Base-by-base conservation (phyloP, 306 rosid genomes). In the Lotus japonicus region DNA sequence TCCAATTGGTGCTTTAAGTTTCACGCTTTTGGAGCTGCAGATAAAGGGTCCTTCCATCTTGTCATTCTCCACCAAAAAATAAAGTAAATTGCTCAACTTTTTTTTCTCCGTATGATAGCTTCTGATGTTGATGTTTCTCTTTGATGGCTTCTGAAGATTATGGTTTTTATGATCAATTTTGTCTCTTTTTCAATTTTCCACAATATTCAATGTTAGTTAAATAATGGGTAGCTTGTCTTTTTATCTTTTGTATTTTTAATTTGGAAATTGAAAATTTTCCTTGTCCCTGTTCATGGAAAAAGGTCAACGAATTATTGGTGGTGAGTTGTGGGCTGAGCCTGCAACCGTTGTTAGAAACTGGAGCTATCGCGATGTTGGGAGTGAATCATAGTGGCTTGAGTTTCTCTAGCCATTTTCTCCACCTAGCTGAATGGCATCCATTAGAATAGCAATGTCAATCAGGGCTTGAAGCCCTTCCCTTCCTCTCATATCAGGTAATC, bases 381-480 rank as follows among this genome's bases (percentile, higher is more conserved):
- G 81, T 72, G 81, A 85, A 84, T 73, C 85, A 71, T 62, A 73
- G 83, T 45, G 82, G 78, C 64, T 81, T 73, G 33, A 75, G 77
- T 73, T 63, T 80, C 72, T 73, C 72, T 49, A 81, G 84, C 74
- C 80, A 70, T 68, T 84, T 86, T 58, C 79, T 76, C 71, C 98
- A 92, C 73, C 82, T 88, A 75, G 96, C 95, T 16, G 98, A 92
- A 77, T 92, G 98, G 98, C 98, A 92, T 80, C 98, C 98, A 12
- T 78, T 89, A 55, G 77, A 89, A 87, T 87, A 85, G 70, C 84
- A 65, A n/a, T 65, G 83, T 38, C 73, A 66, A 82, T 53, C 70
- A 4, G 95, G 96, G 90, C 86, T 74, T 79, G 77, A 70, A 64
- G 86, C 92, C 92, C 87, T 79, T 81, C 57, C 72, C 21, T 77